Evolutionary conservation across 176 grass and related monocot genomes (phyloP).

Genomic region (Hordeum marinum): DNA sequence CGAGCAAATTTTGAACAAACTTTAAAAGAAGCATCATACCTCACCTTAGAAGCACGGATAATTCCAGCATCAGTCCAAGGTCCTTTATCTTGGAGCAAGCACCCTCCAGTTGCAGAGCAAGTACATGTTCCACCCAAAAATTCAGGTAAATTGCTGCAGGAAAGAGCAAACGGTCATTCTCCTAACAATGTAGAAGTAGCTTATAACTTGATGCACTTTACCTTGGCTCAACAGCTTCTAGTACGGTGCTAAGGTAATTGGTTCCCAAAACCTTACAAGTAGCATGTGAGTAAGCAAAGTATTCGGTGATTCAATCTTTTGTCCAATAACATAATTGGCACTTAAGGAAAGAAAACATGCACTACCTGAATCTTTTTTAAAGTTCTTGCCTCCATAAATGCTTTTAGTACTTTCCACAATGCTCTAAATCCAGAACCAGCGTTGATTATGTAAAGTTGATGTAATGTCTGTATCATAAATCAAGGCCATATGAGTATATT

Average conservation of each 20-base stretch:
- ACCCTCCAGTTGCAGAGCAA: slow-evolving; percentile 65
- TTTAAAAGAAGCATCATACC: slow-evolving; percentile 26
- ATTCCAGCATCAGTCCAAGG: slow-evolving; percentile 69
- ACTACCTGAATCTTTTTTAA: slow-evolving; percentile 85
- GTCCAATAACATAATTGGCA: slow-evolving; percentile 21
- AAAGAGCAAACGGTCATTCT: slow-evolving; percentile 21
- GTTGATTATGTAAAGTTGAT: slow-evolving; percentile 92
- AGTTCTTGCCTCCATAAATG: slow-evolving; percentile 79
- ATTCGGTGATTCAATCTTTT: slow-evolving; percentile 14
- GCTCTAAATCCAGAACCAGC: slow-evolving; percentile 94
- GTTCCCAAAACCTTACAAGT: slow-evolving; percentile 68
- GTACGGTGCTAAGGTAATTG: slow-evolving; percentile 54
- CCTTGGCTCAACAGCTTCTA: slow-evolving; percentile 81
- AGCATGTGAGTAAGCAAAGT: slow-evolving; percentile 4
- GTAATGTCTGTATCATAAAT: slow-evolving; percentile 63
- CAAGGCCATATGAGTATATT: slow-evolving; percentile 23
- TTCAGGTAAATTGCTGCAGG: slow-evolving; percentile 83
- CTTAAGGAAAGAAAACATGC: neutral
- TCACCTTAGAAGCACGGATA: slow-evolving; percentile 57
- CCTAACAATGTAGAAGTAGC: slow-evolving; percentile 13
- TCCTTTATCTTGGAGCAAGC: slow-evolving; percentile 86
- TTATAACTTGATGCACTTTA: slow-evolving; percentile 32
- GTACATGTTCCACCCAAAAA: slow-evolving; percentile 82
- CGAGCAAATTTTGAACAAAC: slow-evolving; percentile 13
- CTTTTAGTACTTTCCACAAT: slow-evolving; percentile 77